phyloP scores from a whole-genome alignment of 1,284 basidiomycete genomes.

The Cystobasidium pallidum region DNA sequence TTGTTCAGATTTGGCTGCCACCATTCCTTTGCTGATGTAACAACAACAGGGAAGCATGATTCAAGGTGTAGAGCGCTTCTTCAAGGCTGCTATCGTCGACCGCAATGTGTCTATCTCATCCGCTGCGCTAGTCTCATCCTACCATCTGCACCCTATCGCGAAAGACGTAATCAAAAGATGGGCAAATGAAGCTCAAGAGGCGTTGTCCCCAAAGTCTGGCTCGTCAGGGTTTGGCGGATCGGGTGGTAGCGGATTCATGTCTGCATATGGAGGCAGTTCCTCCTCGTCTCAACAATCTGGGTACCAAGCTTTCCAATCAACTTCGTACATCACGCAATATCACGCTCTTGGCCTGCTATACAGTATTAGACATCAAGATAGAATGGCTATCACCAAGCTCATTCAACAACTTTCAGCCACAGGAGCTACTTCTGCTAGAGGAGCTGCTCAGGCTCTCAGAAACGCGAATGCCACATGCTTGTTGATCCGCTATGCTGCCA shows the following conservation, averaged over 20 bases:
- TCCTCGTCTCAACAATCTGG: slow-evolving; percentile 56
- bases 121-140: slow-evolving; percentile 93
- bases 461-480: slow-evolving; percentile 99
- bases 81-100: slow-evolving; percentile 99
- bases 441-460: slow-evolving; percentile 78
- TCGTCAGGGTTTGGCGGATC: slow-evolving; percentile 67
- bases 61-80: slow-evolving; percentile 97
- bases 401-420: slow-evolving; percentile 78
- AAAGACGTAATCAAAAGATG: slow-evolving; percentile 96
- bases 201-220: slow-evolving; percentile 84
- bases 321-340: slow-evolving; percentile 94
- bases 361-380: slow-evolving; percentile 92
- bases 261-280: slow-evolving; percentile 61
- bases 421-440: slow-evolving; percentile 77
- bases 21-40: not conserved
- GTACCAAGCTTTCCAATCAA: slow-evolving; percentile 78
- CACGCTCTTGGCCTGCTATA: slow-evolving; percentile 94
- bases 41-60: slow-evolving; percentile 82
- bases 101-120: slow-evolving; percentile 93
- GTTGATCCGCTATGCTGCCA: slow-evolving; percentile 96
- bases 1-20: not conserved
- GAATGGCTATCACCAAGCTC: slow-evolving; percentile 99
- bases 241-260: slow-evolving; percentile 55
- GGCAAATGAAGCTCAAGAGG: slow-evolving; percentile 98
- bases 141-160: slow-evolving; percentile 91